Evolutionary conservation across 129 eudicot genomes (phyloP).

Genomic region (Flaveria sonorensis): DNA sequence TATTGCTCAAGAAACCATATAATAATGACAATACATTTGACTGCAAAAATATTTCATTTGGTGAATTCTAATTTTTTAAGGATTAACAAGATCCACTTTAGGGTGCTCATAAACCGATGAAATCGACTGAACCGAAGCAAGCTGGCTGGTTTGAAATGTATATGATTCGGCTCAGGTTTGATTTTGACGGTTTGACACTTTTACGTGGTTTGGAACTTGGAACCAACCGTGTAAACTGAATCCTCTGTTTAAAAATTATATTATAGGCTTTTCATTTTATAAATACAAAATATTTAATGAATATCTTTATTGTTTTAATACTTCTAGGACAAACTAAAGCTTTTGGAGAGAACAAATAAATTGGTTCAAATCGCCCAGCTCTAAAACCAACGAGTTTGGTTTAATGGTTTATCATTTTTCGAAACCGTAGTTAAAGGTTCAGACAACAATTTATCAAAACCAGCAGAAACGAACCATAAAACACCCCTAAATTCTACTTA

Average conservation of each 20-base stretch:
- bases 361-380: not conserved
- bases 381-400: not conserved
- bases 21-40: slow-evolving; percentile 7
- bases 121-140: not conserved
- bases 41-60: not conserved
- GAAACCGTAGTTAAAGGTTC: not conserved
- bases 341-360: not conserved
- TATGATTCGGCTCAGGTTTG: not conserved
- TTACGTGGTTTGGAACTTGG: not conserved
- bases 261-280: not conserved
- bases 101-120: not conserved
- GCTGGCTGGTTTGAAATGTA: not conserved
- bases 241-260: not conserved
- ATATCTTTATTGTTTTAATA: not conserved
- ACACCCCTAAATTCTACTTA: not conserved
- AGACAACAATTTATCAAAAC: not conserved
- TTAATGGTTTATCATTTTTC: no score
- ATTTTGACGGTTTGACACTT: not conserved
- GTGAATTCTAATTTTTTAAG: slow-evolving; percentile 2
- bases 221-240: not conserved
- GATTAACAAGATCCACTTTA: not conserved
- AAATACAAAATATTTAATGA: not conserved
- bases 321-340: not conserved
- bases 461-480: not conserved
- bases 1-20: slow-evolving; percentile 23